Evolutionary conservation across 208 protist species (phyloP).

Genomic region (Tritrichomonas musculus): DNA sequence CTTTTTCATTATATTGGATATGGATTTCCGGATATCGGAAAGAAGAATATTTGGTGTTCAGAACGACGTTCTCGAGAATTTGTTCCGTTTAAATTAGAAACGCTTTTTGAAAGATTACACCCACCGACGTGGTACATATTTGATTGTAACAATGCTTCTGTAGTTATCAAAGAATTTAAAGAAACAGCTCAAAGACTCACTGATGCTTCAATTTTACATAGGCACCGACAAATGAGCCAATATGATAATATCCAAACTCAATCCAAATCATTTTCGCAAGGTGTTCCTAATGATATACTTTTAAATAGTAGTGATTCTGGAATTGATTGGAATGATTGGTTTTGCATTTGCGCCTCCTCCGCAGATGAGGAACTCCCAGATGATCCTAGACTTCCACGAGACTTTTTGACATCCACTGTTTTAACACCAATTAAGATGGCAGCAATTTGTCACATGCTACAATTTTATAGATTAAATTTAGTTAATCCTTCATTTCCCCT

Average conservation of each 20-base stretch:
- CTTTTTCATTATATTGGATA: conserved; percentile 17
- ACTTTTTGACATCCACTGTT: neutral
- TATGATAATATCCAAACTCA: no score
- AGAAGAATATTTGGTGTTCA: neutral
- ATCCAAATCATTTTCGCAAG: no score
- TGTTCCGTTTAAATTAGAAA: neutral
- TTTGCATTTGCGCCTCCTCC: neutral
- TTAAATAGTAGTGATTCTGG: neutral
- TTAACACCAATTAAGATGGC: conserved; percentile 17
- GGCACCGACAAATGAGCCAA: neutral
- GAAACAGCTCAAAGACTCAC: neutral
- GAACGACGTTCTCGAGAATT: neutral
- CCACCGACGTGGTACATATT: conserved; percentile 19
- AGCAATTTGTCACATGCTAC: neutral
- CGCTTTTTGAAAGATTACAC: neutral
- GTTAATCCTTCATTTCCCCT: neutral
- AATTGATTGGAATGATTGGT: neutral
- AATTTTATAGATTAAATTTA: neutral
- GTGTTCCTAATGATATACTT: neutral
- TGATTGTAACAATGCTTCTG: neutral
- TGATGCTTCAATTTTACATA: no score
- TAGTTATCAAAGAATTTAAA: conserved; percentile 19
- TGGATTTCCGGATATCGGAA: neutral
- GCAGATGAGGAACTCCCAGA: neutral
- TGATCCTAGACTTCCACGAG: neutral